Base-by-base conservation (phyloP, 164 flowering plant genomes). In the Piper longum region DNA sequence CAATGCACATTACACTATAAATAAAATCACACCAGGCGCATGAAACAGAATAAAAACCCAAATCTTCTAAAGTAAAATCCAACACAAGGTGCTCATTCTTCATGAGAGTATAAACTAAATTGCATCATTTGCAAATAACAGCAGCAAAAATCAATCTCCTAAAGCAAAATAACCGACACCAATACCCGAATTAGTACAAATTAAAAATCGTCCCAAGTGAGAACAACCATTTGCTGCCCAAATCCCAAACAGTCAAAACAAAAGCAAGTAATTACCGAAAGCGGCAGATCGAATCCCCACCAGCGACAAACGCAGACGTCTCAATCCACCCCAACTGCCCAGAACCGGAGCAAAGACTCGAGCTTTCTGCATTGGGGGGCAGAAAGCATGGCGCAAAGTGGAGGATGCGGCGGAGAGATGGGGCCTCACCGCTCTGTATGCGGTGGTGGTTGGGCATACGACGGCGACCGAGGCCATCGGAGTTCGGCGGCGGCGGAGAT, bases 321-420 rank as follows among this genome's bases (percentile, higher is more conserved):
- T 83, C 61, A 87, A 61, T 59, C 95, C 97, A 69, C 39, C 82
- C 87, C 88, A 85, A 14, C 7, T 6, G 52, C 52, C 52, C 7
- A 45, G 7, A 7, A 3, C 7, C 4, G 52, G 52, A 45, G 3
- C 12, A 9, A 45, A 45, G 52, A 45, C 2, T 45, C 52, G 52
- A 7, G 9, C 52, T 45, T 45, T 45, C 5, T 9, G 52, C 52
- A 45, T 45, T 2, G 9, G 52, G 4, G 12, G 52, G 52, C 52
- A 3, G 9, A 14, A 45, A 45, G 52, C 52, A 45, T 45, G 52
- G 12, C 13, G 13, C 12, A 14, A 45, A 45, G 52, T 45, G 52
- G 52, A 45, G 9, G 52, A 14, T n/a, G n/a, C n/a, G 7, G 12
- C 7, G 7, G 52, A 2, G 7, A 7, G 9, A 45, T 45, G 52